Evolutionary conservation across 2,329 filamentous ascomycete genomes (phyloP).

Genomic region (Pyrenochaeta sp.): DNA sequence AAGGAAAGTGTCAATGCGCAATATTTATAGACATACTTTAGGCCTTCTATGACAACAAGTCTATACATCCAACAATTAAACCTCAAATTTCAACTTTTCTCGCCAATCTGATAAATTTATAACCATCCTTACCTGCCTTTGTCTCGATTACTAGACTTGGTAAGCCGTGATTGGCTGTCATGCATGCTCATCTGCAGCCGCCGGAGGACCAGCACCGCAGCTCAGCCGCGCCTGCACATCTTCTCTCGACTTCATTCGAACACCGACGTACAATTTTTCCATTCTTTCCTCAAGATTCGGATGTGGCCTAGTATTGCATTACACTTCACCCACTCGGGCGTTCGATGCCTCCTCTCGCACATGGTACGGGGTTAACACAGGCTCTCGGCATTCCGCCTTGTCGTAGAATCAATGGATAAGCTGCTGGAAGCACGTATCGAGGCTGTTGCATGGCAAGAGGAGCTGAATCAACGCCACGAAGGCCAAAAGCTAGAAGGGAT

Average conservation of each 20-base stretch:
- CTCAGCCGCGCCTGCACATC: slow-evolving; percentile 2
- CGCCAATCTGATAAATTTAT: not conserved
- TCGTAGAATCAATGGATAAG: too few species aligned
- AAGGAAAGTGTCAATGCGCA: not conserved
- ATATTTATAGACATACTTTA: not conserved
- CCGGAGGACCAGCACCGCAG: not conserved
- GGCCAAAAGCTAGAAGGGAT: not conserved
- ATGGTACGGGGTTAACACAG: too few species aligned
- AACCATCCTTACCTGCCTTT: not conserved
- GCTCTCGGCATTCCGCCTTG: too few species aligned
- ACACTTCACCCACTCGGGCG: too few species aligned
- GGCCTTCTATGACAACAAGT: not conserved
- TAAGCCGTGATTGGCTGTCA: slow-evolving; percentile 5
- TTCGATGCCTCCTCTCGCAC: too few species aligned
- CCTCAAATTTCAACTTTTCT: not conserved
- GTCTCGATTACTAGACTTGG: not conserved
- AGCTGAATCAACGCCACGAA: too few species aligned
- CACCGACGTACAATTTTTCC: too few species aligned
- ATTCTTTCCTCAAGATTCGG: not conserved
- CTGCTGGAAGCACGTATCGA: too few species aligned
- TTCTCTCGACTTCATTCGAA: not conserved
- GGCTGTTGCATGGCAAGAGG: too few species aligned
- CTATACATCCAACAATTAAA: not conserved
- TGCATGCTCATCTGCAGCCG: slow-evolving; percentile 7
- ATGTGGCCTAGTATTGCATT: too few species aligned